Conservation (phyloP, 257 asterid genomes). For the Rhazya stricta region DNA sequence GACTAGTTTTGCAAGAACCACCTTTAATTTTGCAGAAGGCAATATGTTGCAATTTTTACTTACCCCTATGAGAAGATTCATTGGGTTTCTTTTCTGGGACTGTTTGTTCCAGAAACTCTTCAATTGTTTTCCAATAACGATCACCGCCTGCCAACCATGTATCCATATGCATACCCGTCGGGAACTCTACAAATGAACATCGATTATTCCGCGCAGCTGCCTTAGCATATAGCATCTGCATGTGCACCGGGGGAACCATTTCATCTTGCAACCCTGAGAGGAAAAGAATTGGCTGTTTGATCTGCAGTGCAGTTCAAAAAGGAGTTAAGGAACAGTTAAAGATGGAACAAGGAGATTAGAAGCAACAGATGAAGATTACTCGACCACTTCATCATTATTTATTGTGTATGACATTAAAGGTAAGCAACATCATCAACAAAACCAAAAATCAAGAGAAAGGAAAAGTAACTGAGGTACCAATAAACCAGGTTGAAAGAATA, state of each 20-base stretch:
- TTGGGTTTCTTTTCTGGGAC: constrained; percentile 43
- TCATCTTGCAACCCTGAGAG: constrained; percentile 95
- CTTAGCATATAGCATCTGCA: constrained; percentile 87
- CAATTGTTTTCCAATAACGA: constrained; percentile 78
- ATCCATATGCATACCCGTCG: constrained; percentile 97
- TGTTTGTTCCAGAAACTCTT: constrained; percentile 52
- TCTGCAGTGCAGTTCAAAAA: constrained; percentile 40
- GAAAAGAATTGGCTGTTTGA: constrained; percentile 80
- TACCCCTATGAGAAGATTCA: constrained; percentile 45
- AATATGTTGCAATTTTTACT: constrained; percentile 16
- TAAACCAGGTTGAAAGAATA: neutral
- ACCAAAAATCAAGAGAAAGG: neutral
- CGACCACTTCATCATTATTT: neutral
- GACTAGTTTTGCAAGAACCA: constrained; percentile 1
- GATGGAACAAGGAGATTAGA: neutral
- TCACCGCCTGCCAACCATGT: constrained; percentile 95
- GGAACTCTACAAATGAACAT: constrained; percentile 73
- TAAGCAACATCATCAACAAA: neutral
- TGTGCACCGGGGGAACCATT: constrained; percentile 93
- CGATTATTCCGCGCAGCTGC: constrained; percentile 76
- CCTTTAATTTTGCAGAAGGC: constrained; percentile 6
- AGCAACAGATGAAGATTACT: neutral
- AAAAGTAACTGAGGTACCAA: neutral
- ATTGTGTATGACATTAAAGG: neutral
- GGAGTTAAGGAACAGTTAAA: neutral